Conservation (phyloP, 495 filamentous ascomycete genomes). For the Annulohypoxylon stygium region DNA sequence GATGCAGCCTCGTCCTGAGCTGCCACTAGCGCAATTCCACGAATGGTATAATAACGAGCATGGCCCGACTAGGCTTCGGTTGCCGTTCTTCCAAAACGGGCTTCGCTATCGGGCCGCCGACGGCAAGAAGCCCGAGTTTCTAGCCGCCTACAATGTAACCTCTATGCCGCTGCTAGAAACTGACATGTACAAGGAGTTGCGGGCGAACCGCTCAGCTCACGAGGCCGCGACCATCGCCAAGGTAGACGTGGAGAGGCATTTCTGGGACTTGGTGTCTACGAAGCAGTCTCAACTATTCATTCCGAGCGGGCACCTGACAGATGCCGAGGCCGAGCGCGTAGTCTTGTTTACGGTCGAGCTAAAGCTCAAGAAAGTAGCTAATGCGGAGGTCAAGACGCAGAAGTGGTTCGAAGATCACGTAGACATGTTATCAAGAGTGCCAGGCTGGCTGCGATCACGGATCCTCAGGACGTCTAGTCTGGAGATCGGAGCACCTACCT, state of each 20-base stretch:
- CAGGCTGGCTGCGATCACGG: slow-evolving; percentile 80
- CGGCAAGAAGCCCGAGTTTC: slow-evolving; percentile 71
- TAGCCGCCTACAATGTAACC: slow-evolving; percentile 84
- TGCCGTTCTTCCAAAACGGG: slow-evolving; percentile 78
- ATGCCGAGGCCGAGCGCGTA: slow-evolving; percentile 70
- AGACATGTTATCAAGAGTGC: slow-evolving; percentile 75
- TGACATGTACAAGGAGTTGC: slow-evolving; percentile 74
- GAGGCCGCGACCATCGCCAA: slow-evolving; percentile 82
- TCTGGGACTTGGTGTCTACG: slow-evolving; percentile 73
- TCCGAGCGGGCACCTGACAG: slow-evolving; percentile 69
- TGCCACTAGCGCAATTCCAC: slow-evolving; percentile 79
- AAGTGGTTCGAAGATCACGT: slow-evolving; percentile 84
- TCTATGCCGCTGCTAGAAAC: slow-evolving; percentile 76
- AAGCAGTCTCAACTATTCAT: slow-evolving; percentile 66
- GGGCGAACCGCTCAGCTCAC: slow-evolving; percentile 75
- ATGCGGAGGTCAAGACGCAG: slow-evolving; percentile 67
- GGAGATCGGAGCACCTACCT: slow-evolving; percentile 62
- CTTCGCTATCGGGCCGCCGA: slow-evolving; percentile 81
- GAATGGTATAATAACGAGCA: slow-evolving; percentile 95
- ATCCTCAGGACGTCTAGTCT: slow-evolving; percentile 71
- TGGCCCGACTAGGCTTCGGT: slow-evolving; percentile 78
- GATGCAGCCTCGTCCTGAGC: slow-evolving; percentile 75
- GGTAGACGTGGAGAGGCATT: slow-evolving; percentile 76
- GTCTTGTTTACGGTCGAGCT: slow-evolving; percentile 73
- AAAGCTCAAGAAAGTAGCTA: slow-evolving; percentile 64